Evolutionary conservation across 352 stramenopile species (phyloP).

Genomic region (Phytopythium chamaehyphon): DNA sequence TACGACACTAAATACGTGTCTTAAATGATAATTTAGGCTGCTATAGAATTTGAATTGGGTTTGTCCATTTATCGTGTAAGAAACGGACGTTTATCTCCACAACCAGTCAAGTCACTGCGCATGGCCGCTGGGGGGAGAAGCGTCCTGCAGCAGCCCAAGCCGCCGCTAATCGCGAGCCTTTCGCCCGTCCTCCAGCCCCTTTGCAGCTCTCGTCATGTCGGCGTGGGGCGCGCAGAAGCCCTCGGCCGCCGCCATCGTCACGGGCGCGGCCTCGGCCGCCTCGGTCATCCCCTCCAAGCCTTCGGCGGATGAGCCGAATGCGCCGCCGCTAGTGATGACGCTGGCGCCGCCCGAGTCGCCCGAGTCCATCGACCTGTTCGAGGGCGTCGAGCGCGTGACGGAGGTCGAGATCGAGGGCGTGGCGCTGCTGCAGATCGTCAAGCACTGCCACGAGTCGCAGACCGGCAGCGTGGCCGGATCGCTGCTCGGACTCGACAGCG

Average conservation of each 20-base stretch:
- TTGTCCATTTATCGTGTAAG: too few species aligned
- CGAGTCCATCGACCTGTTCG: slow-evolving; percentile 70
- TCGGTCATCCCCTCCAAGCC: slow-evolving; percentile 2
- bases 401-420: slow-evolving; percentile 77
- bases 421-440: slow-evolving; percentile 94
- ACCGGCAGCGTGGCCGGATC: slow-evolving; percentile 93
- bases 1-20: too few species aligned
- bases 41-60: too few species aligned
- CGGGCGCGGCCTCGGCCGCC: slow-evolving; percentile 13
- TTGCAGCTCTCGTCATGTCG: slow-evolving; percentile 20
- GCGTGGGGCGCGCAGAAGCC: slow-evolving; percentile 53
- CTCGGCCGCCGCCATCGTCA: slow-evolving; percentile 6
- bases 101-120: too few species aligned
- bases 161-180: slow-evolving; percentile 12
- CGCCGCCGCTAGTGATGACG: slow-evolving; percentile 7
- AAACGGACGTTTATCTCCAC: too few species aligned
- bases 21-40: too few species aligned
- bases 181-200: not conserved
- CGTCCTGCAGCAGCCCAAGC: slow-evolving; percentile 15
- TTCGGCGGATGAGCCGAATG: not conserved
- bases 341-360: slow-evolving; percentile 21
- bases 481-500: slow-evolving; percentile 93
- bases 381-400: slow-evolving; percentile 58
- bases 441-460: slow-evolving; percentile 97
- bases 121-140: slow-evolving; percentile 5